Evolutionary conservation across 2,329 filamentous ascomycete species (phyloP), one percentile per base, ranked within the genome.

Genomic region (Phaeosphaeria sp.): DNA sequence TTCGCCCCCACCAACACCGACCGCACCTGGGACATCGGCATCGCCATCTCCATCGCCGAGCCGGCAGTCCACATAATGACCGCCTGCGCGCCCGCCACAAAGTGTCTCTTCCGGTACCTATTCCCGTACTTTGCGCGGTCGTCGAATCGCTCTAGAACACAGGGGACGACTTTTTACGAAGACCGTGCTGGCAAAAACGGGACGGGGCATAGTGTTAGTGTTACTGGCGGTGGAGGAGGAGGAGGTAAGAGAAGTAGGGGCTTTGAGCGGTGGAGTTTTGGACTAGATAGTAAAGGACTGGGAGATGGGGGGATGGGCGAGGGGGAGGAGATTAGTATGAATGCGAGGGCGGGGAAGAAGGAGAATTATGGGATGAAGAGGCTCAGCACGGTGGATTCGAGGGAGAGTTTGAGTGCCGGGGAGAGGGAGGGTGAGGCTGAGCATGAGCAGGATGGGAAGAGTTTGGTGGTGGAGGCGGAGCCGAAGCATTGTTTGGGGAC

Each of bases 41-140:
- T 78, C 11, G 69, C 77, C 36, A 76, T 76, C 43, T 71, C 75
- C 15, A 69, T 74, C 33, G 71, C 77, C 25, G 80, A 82, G 62
- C 66, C 79, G 6, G 73, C 74, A 30, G 63, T 81, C 0, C 84
- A 82, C 49, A 83, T 86, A 60, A 75, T 84, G 44, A 83, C 82
- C 0, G 83, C 83, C 6, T 84, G 82, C 60, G 79, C 85, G 0
- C 84, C 84, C 0, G 84, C 83, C 0, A 73, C 86, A 40, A 78
- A 82, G 6, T 82, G 83, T 2, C 76, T 83, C 15, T 61, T 84
- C 30, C 72, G 74, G 3, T 64, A 67, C 39, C 49, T 76, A 8
- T 64, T 72, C 54, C 75, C 74, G 6, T 72, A 74, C 21, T 76
- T 76, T 55, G 64, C 69, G 3, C 44, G 30, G 6, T 36, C 30